Evolutionary conservation across 371 early-diverging fungal species (phyloP).

Genomic region (Haplosporangium sp.): DNA sequence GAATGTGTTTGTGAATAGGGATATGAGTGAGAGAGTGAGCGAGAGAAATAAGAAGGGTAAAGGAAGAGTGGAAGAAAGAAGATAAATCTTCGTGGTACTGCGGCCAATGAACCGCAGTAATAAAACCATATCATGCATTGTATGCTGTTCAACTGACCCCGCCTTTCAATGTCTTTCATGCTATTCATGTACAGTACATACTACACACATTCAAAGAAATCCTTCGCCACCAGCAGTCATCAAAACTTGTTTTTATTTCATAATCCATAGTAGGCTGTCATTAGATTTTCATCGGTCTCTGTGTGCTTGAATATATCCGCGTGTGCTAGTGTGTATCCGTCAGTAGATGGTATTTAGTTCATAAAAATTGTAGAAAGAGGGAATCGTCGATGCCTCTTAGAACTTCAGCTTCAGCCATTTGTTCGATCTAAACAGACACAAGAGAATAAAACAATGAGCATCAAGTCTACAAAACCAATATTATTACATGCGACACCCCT

Average conservation of each 20-base stretch:
- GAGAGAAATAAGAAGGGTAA: neutral
- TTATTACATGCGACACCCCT: neutral
- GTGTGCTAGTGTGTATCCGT: neutral
- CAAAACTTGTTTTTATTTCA: too few species aligned
- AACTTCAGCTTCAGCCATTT: slow-evolving; percentile 41
- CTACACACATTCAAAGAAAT: too few species aligned
- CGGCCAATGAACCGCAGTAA: neutral
- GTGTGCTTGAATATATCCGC: neutral
- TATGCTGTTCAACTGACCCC: too few species aligned
- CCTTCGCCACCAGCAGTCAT: too few species aligned
- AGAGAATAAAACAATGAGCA: neutral
- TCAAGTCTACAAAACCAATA: neutral
- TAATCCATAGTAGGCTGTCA: too few species aligned
- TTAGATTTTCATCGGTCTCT: too few species aligned
- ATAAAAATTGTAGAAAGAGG: neutral
- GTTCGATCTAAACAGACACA: slow-evolving; percentile 13
- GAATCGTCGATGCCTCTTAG: slow-evolving; percentile 1
- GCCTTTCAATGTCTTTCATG: too few species aligned
- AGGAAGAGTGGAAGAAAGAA: neutral
- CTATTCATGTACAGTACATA: too few species aligned
- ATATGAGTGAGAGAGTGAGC: neutral
- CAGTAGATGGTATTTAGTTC: neutral
- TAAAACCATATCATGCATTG: neutral
- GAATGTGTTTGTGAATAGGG: neutral
- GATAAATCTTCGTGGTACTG: neutral